Conservation (phyloP, 192 early-diverging fungal species). For the Jimgerdemannia lactiflua region DNA sequence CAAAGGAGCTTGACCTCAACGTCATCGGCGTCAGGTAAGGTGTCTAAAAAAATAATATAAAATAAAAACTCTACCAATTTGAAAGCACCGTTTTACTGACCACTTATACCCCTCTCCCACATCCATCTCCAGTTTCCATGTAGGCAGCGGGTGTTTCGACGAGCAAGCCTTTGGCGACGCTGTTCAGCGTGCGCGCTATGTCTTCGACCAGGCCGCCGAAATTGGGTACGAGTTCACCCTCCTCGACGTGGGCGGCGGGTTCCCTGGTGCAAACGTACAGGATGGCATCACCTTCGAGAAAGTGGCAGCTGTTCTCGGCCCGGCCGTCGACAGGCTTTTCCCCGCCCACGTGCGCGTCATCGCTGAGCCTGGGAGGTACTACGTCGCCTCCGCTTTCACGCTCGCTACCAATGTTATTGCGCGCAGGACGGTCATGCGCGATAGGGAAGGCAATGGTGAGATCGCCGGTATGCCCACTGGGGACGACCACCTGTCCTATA, state of each 20-base stretch:
- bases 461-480: constrained; percentile 7
- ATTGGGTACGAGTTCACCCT: constrained; percentile 74
- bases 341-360: constrained; percentile 84
- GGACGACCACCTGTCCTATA: constrained; percentile 53
- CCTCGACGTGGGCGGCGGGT: constrained; percentile 93
- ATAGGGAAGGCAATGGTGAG: constrained; percentile 14
- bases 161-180: constrained; percentile 89
- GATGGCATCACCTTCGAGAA: constrained; percentile 82
- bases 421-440: constrained; percentile 70
- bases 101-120: neutral
- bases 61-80: neutral
- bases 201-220: constrained; percentile 83
- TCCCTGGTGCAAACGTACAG: constrained; percentile 77
- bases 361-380: constrained; percentile 98
- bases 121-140: constrained; percentile 94
- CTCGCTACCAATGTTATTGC: constrained; percentile 93
- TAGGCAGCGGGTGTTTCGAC: constrained; percentile 93
- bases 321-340: constrained; percentile 78
- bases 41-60: too few species aligned
- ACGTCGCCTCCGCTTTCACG: constrained; percentile 90
- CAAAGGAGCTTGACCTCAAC: constrained; percentile 75
- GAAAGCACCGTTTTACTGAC: neutral
- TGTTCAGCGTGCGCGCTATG: constrained; percentile 75
- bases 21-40: constrained; percentile 77
- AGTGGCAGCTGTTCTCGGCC: constrained; percentile 73